phyloP scores from a whole-genome alignment of 768 basidiomycete genomes.

The Baorangia bicolor region DNA sequence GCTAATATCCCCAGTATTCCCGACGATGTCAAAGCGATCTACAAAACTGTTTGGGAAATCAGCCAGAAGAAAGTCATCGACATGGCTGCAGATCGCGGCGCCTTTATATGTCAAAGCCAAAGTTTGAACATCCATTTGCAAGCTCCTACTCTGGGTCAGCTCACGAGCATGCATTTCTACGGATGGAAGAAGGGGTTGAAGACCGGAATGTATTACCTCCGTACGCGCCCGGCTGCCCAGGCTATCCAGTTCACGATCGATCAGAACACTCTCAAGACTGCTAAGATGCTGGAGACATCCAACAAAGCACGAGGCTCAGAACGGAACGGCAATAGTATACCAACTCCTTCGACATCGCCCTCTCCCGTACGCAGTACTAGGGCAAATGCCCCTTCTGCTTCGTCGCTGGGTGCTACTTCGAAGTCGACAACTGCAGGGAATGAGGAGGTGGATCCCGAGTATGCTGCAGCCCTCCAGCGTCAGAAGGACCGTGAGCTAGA shows the following conservation, averaged over 20 bases:
- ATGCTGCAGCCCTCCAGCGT: slow-evolving; percentile 71
- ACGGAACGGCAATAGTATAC: slow-evolving; percentile 15
- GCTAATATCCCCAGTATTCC: slow-evolving; percentile 90
- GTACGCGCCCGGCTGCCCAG: slow-evolving; percentile 91
- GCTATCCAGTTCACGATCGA: slow-evolving; percentile 99
- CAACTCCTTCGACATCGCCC: slow-evolving; percentile 26
- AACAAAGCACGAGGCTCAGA: slow-evolving; percentile 18
- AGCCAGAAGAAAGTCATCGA: slow-evolving; percentile 98
- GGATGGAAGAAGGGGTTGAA: slow-evolving; percentile 99
- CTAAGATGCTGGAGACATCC: slow-evolving; percentile 29
- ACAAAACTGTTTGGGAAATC: slow-evolving; percentile 99
- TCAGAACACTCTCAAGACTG: slow-evolving; percentile 68
- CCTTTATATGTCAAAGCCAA: slow-evolving; percentile 97
- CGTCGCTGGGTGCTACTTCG: slow-evolving; percentile 15
- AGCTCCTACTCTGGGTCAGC: slow-evolving; percentile 84
- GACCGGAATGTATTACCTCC: slow-evolving; percentile 97
- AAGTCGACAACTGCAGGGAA: slow-evolving; percentile 30
- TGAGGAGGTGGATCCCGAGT: slow-evolving; percentile 60
- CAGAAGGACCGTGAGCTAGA: slow-evolving; percentile 74
- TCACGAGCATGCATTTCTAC: slow-evolving; percentile 97
- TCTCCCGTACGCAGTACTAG: slow-evolving; percentile 31
- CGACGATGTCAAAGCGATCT: slow-evolving; percentile 91
- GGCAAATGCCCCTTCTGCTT: slow-evolving; percentile 30
- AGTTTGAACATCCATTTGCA: slow-evolving; percentile 92
- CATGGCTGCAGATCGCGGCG: slow-evolving; percentile 97